phyloP scores from a whole-genome alignment of 768 basidiomycete species.

The Cystobasidium onofrii region DNA sequence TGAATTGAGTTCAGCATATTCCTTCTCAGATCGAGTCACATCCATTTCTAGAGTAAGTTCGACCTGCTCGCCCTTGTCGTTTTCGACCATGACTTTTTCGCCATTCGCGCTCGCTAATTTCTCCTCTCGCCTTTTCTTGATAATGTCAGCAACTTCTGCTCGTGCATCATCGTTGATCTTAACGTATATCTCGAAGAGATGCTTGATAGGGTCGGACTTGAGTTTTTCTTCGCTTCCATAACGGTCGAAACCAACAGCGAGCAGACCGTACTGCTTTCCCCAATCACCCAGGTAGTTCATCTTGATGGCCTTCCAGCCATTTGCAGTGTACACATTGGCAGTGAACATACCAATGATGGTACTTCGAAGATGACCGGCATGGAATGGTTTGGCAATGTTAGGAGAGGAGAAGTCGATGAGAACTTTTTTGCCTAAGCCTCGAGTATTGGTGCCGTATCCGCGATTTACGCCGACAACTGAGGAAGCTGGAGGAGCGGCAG shows the following conservation, averaged over 20 bases:
- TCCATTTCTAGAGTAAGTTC: conserved; percentile 16
- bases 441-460: conserved; percentile 72
- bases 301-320: conserved; percentile 82
- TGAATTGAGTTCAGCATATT: conserved; percentile 25
- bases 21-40: conserved; percentile 16
- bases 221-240: conserved; percentile 77
- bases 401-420: conserved; percentile 90
- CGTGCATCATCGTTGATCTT: conserved; percentile 69
- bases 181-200: conserved; percentile 89
- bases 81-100: conserved; percentile 39
- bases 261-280: conserved; percentile 77
- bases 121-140: conserved; percentile 40
- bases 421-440: conserved; percentile 70
- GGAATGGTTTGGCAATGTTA: conserved; percentile 97
- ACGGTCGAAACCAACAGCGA: conserved; percentile 82
- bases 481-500: conserved; percentile 15
- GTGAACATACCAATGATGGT: conserved; percentile 99
- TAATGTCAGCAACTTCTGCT: conserved; percentile 42
- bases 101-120: conserved; percentile 15
- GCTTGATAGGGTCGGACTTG: conserved; percentile 81
- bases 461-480: not conserved
- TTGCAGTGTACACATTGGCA: conserved; percentile 77
- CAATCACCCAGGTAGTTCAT: conserved; percentile 97
- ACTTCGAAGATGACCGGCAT: conserved; percentile 89
- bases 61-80: conserved; percentile 18